A percentile compares a stretch with the other conserved stretches of the same genome.
Conservation (phyloP, 2,329 filamentous ascomycete species). For the Canariomyces notabilis region DNA sequence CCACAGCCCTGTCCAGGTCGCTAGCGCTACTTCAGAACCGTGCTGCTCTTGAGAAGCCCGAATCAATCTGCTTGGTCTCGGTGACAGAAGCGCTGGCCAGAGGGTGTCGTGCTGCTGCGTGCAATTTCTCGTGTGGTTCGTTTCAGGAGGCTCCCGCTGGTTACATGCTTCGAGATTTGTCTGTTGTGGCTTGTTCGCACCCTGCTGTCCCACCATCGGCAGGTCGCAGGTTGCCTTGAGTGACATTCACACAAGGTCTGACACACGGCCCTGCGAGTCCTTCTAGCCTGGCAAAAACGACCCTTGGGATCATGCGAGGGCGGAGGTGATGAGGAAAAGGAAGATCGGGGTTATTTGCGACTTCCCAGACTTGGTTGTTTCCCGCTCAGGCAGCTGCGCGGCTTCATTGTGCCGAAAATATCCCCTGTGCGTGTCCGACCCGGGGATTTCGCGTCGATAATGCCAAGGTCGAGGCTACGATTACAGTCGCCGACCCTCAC, state of each 20-base stretch:
- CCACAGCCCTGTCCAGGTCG: background rate
- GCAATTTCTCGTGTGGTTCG: constrained; percentile 6
- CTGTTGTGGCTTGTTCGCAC: constrained; percentile 10
- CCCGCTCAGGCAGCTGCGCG: constrained; percentile 1
- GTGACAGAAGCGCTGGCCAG: background rate
- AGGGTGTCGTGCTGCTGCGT: constrained; percentile 10
- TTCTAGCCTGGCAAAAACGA: constrained; percentile 19
- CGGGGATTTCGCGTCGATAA: constrained; percentile 29
- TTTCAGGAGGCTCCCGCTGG: background rate
- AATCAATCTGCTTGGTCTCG: background rate
- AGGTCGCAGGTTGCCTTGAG: constrained; percentile 14
- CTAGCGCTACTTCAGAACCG: no score
- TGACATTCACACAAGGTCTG: constrained; percentile 17
- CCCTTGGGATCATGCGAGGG: constrained; percentile 14
- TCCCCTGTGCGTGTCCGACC: constrained; percentile 17
- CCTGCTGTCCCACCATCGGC: constrained; percentile 14
- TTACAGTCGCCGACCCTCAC: constrained; percentile 41
- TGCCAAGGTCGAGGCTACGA: constrained; percentile 45
- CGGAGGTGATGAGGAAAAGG: constrained; percentile 21
- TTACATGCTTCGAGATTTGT: constrained; percentile 8
- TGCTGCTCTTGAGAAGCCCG: no score
- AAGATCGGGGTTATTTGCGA: constrained; percentile 11
- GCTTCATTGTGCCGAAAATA: constrained; percentile 18
- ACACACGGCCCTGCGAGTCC: constrained; percentile 20
- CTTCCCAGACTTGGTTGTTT: constrained; percentile 11